phyloP scores from a whole-genome alignment of 208 protist species.

The Crithidia expoeki region DNA sequence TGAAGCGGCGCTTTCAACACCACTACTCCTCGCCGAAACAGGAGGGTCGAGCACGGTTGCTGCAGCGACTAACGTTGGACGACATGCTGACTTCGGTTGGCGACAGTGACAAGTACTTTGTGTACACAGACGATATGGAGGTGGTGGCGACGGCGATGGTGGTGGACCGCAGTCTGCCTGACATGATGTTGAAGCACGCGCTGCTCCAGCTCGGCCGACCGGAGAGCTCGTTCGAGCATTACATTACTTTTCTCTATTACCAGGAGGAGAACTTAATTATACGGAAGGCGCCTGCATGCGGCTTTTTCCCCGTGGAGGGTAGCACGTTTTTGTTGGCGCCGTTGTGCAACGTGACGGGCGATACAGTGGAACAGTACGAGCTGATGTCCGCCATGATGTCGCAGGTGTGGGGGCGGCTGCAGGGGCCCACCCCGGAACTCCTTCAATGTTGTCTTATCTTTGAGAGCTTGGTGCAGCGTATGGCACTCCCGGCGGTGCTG shows the following conservation, averaged over 20 bases:
- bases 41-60: conserved; percentile 44
- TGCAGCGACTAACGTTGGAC: conserved; percentile 59
- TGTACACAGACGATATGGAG: conserved; percentile 77
- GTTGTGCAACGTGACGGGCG: conserved; percentile 81
- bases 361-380: conserved; percentile 86
- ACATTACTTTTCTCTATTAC: conserved; percentile 58
- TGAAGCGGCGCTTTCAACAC: conserved; percentile 63
- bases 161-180: conserved; percentile 66
- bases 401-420: conserved; percentile 82
- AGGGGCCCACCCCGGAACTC: conserved; percentile 87
- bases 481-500: conserved; percentile 66
- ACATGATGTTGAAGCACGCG: conserved; percentile 47
- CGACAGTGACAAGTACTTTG: conserved; percentile 88
- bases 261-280: conserved; percentile 30
- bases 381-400: conserved; percentile 66
- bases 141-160: conserved; percentile 62
- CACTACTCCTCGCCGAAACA: conserved; percentile 56
- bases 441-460: conserved; percentile 83
- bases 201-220: conserved; percentile 68
- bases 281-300: conserved; percentile 53
- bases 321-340: conserved; percentile 70
- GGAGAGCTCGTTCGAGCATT: conserved; percentile 48
- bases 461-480: conserved; percentile 61
- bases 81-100: conserved; percentile 65
- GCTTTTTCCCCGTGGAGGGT: conserved; percentile 61